phyloP scores from a whole-genome alignment of 352 stramenopile species.

The Globisporangium acanthophoron region DNA sequence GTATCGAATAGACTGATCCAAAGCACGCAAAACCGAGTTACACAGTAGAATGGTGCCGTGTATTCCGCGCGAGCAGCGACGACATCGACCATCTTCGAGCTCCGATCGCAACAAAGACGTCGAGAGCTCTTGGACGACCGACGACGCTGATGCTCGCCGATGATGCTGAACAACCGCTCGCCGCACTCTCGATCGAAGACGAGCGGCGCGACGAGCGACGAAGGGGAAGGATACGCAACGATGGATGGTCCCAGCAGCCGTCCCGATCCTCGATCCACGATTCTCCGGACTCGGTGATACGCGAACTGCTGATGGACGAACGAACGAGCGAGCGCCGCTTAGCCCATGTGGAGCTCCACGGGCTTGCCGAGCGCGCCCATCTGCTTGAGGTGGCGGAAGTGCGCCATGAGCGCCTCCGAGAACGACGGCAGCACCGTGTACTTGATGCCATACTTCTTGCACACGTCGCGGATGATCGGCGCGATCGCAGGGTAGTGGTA shows the following conservation, averaged over 20 bases:
- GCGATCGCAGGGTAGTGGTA: slow-evolving; percentile 92
- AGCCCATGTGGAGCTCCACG: slow-evolving; percentile 84
- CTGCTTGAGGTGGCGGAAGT: slow-evolving; percentile 87
- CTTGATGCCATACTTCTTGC: slow-evolving; percentile 91
- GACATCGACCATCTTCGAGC: no score
- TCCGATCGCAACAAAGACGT: not conserved
- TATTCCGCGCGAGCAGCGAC: not conserved
- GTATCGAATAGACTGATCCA: not conserved
- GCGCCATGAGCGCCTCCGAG: slow-evolving; percentile 61
- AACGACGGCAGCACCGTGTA: slow-evolving; percentile 90
- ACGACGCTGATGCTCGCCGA: not conserved
- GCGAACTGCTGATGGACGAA: not conserved
- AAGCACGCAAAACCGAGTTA: not conserved
- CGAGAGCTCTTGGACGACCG: not conserved
- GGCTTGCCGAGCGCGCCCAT: slow-evolving; percentile 83
- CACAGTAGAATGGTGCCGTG: not conserved
- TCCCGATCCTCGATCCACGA: not conserved
- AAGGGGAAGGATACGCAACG: not conserved
- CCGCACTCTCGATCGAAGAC: not conserved
- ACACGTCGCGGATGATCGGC: slow-evolving; percentile 91
- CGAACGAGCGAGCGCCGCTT: slow-evolving; percentile 16
- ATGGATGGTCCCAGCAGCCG: not conserved
- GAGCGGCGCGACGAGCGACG: not conserved
- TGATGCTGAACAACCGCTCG: not conserved
- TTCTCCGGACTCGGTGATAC: not conserved